Conservation (phyloP, 2,329 filamentous ascomycete genomes). For the Raffaelea ambrosiae region DNA sequence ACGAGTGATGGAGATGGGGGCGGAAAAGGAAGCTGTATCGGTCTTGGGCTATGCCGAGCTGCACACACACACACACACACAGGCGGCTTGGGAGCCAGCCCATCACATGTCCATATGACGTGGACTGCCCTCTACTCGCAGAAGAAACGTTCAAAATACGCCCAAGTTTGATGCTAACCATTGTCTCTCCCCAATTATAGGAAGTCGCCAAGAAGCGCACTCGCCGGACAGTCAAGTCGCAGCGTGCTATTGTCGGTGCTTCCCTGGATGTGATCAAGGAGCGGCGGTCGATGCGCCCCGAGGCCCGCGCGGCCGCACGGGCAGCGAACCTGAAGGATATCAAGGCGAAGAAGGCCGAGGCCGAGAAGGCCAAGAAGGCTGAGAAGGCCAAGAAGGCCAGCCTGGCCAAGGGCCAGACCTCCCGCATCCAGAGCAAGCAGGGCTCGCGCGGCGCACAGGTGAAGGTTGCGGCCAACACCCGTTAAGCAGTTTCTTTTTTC, state of each 20-base stretch:
- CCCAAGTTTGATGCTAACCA: neutral
- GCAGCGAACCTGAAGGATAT: slow-evolving; percentile 86
- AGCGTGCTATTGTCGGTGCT: slow-evolving; percentile 98
- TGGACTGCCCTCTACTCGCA: too few species aligned
- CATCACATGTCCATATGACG: too few species aligned
- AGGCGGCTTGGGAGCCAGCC: too few species aligned
- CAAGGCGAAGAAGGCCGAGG: slow-evolving; percentile 95
- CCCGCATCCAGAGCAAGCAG: slow-evolving; percentile 90
- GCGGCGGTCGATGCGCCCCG: slow-evolving; percentile 87
- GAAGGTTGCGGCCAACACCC: slow-evolving; percentile 81
- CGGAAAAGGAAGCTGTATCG: too few species aligned
- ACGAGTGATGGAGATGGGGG: too few species aligned
- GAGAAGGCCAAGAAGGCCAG: slow-evolving; percentile 91
- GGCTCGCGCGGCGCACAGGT: slow-evolving; percentile 80
- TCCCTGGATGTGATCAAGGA: slow-evolving; percentile 99
- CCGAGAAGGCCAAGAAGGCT: slow-evolving; percentile 90
- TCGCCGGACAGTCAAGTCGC: slow-evolving; percentile 94
- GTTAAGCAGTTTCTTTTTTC: slow-evolving; percentile 47
- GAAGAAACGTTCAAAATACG: too few species aligned
- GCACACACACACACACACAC: too few species aligned
- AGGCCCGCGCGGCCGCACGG: slow-evolving; percentile 89
- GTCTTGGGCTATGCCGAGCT: too few species aligned
- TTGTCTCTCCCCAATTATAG: slow-evolving; percentile 41
- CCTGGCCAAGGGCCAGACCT: slow-evolving; percentile 67
- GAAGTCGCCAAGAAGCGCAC: slow-evolving; percentile 99